These are phyloP conservation scores for Xylariaceae sp. DNA, from an alignment of 2,329 filamentous ascomycete genomes.

Conservation along the genomic window DNA sequence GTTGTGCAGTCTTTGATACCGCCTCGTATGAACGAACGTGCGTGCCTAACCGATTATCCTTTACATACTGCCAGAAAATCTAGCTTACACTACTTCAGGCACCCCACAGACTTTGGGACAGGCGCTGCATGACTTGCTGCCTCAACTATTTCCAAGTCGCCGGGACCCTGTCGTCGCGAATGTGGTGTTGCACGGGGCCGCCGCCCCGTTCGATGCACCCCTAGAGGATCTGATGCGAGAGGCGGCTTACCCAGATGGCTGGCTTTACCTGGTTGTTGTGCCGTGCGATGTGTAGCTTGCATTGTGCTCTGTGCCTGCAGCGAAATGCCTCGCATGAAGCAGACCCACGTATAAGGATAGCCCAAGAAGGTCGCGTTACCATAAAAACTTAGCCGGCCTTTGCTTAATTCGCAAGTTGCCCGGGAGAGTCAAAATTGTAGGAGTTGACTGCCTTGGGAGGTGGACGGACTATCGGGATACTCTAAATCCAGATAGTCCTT, in stretches of 20 bases:
- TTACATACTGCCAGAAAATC: too few species aligned
- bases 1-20: constrained; percentile 73
- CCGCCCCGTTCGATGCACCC: constrained; percentile 73
- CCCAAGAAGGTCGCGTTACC: too few species aligned
- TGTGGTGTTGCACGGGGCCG: constrained; percentile 79
- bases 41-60: constrained; percentile 16
- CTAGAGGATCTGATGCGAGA: constrained; percentile 79
- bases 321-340: too few species aligned
- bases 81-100: constrained; percentile 15
- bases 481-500: too few species aligned
- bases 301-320: too few species aligned
- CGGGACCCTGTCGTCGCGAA: constrained; percentile 80
- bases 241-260: constrained; percentile 87
- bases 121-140: constrained; percentile 71
- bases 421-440: too few species aligned
- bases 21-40: constrained; percentile 27
- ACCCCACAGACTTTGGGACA: constrained; percentile 61
- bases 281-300: constrained; percentile 49
- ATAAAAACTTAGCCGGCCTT: too few species aligned
- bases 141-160: constrained; percentile 80
- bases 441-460: too few species aligned
- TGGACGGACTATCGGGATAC: too few species aligned
- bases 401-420: too few species aligned
- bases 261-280: constrained; percentile 76
- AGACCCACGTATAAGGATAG: too few species aligned